Percentiles rank a stretch among this genome's conserved stretches.
Conservation (phyloP, 345 rosid genomes). For the Salix viminalis region DNA sequence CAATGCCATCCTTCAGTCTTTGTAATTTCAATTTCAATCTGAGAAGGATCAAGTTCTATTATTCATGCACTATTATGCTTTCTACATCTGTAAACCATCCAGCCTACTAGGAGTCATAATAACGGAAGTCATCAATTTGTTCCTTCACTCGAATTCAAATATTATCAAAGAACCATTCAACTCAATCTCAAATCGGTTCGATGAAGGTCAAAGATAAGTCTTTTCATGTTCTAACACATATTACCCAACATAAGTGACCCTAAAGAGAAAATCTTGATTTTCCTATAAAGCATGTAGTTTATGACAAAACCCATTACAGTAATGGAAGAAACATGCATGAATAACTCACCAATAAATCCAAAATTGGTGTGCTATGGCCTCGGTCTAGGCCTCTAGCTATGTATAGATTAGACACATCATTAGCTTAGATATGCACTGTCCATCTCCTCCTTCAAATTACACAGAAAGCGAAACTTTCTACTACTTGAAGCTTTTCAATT, state of each 20-base stretch:
- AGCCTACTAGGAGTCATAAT: background rate
- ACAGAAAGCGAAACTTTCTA: background rate
- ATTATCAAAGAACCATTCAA: too few relatives aligned
- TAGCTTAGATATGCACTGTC: too few relatives aligned
- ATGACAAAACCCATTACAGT: background rate
- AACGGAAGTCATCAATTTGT: background rate
- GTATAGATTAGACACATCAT: too few relatives aligned
- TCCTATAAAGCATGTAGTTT: background rate
- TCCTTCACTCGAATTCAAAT: background rate
- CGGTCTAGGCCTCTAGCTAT: too few relatives aligned
- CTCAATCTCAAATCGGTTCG: too few relatives aligned
- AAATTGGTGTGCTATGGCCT: background rate
- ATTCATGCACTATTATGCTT: background rate
- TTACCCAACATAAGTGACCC: background rate
- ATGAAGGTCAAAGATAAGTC: too few relatives aligned
- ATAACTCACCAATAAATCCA: background rate
- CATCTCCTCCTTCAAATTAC: background rate
- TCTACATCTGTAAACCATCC: background rate
- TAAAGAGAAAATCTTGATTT: background rate
- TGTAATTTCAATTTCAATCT: conserved; percentile 31
- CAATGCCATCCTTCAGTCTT: conserved; percentile 50
- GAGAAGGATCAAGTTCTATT: background rate
- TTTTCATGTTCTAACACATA: background rate
- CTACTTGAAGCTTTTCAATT: background rate
- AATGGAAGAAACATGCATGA: background rate